Evolutionary conservation across 192 early-diverging fungal genomes (phyloP), one percentile per base, ranked within the genome.

Genomic region (Thamnidium elegans): DNA sequence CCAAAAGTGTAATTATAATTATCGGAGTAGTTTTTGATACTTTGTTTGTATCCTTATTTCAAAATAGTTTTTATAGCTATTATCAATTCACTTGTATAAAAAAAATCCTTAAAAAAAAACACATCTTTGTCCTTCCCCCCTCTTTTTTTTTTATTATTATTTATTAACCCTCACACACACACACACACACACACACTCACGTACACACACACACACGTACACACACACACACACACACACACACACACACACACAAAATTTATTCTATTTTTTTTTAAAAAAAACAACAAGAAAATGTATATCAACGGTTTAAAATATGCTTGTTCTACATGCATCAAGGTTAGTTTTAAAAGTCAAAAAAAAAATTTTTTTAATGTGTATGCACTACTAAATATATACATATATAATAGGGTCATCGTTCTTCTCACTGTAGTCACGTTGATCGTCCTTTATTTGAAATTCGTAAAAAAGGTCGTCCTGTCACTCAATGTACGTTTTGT

Each of bases 391-490:
- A 21, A n/a, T 21, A 34, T 17, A 50, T 20, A 50, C 46, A 32
- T 58, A 45, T 42, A 23, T 20, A 44, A 50, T 19, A 71, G 70
- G 70, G 70, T 44, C 70, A 71, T 61, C 63, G 70, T 30, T 71
- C 70, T 46, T 71, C 70, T 45, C 63, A 65, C 50, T 71, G 70
- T 31, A 63, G 31, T 11, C 70, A 59, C 70, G 68, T 73, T 9
- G 79, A 84, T 55, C 81, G 87, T 17, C 74, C 78, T 56, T 70
- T 89, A 13, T 80, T 79, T 50, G 78, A 81, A 50, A 82, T 89
- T 30, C 70, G 82, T 39, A 85, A 80, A 76, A 89, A 89, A 67
- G 87, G 87, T 14, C 79, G 87, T 9, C 87, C 87, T 8, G 75
- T 80, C 26, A 84, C 84, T 8, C 86, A 89, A 63, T 89, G 87